A percentile compares a stretch with the other conserved stretches of the same genome.
These are phyloP conservation scores for Puccinia coronata DNA, from an alignment of 1,284 basidiomycete genomes.

Conservation along the genomic window DNA sequence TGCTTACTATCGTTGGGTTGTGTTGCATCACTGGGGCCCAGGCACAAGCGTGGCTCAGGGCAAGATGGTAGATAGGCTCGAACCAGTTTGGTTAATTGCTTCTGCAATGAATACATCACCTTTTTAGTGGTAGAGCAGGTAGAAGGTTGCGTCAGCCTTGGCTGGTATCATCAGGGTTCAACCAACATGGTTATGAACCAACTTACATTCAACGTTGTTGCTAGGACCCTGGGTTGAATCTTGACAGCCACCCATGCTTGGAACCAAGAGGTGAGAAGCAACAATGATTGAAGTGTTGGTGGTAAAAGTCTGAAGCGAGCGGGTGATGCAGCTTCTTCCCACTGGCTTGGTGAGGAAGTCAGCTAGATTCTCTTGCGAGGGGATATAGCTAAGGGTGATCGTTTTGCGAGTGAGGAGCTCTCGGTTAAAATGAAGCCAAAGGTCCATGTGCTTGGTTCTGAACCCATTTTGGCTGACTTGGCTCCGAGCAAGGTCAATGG, in stretches of 20 bases:
- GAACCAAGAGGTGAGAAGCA: neutral
- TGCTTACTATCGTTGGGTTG: too few relatives aligned
- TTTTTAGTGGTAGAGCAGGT: too few relatives aligned
- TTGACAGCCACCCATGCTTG: neutral
- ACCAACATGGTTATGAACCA: too few relatives aligned
- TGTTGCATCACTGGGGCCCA: too few relatives aligned
- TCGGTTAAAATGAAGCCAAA: neutral
- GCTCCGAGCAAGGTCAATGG: neutral
- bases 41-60: too few relatives aligned
- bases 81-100: too few relatives aligned
- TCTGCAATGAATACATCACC: too few relatives aligned
- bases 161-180: too few relatives aligned
- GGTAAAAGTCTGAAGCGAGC: neutral
- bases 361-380: neutral
- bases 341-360: slow-evolving; percentile 5
- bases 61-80: too few relatives aligned
- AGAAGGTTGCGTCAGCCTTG: too few relatives aligned
- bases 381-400: neutral
- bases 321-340: neutral
- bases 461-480: neutral
- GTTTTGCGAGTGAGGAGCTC: neutral
- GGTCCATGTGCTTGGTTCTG: slow-evolving; percentile 11
- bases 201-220: too few relatives aligned
- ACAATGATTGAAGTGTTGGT: neutral
- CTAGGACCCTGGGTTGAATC: too few relatives aligned